A percentile compares a stretch with the other conserved stretches of the same genome.
Conservation (phyloP, 345 rosid genomes). For the Bruguiera parviflora region DNA sequence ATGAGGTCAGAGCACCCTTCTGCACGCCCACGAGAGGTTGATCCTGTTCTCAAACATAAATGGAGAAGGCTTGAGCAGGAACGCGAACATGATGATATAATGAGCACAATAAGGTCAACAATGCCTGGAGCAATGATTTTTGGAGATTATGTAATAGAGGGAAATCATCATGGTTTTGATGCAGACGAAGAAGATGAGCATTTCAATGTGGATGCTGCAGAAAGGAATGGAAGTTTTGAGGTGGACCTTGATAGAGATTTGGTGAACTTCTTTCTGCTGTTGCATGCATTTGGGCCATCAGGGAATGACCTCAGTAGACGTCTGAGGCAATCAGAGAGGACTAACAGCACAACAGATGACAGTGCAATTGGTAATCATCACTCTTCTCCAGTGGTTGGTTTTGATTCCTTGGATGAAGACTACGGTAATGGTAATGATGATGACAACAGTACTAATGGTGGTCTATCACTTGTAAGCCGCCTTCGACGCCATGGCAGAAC, state of each 20-base stretch:
- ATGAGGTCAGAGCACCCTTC: constrained; percentile 75
- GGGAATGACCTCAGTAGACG: constrained; percentile 48
- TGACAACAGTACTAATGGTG: constrained; percentile 30
- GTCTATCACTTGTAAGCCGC: constrained; percentile 55
- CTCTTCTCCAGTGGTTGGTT: constrained; percentile 29
- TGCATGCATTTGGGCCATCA: constrained; percentile 74
- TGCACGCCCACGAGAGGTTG: constrained; percentile 76
- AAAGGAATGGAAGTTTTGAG: constrained; percentile 39
- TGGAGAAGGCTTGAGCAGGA: constrained; percentile 80
- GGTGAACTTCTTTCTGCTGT: constrained; percentile 59
- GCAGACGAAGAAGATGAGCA: constrained; percentile 41
- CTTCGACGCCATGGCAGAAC: constrained; percentile 63
- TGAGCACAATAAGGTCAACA: constrained; percentile 77
- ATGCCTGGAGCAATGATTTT: constrained; percentile 86
- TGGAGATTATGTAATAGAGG: constrained; percentile 82
- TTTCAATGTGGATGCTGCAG: constrained; percentile 30
- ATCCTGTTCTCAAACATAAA: constrained; percentile 74
- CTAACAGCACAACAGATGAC: constrained; percentile 28
- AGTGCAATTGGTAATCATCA: constrained; percentile 25
- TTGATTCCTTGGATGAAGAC: constrained; percentile 44
- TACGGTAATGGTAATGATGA: constrained; percentile 23
- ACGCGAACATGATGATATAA: constrained; percentile 63
- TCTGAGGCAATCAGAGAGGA: constrained; percentile 38
- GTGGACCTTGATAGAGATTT: constrained; percentile 56
- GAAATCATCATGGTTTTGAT: constrained; percentile 48